Base-by-base conservation (phyloP, 2,329 filamentous ascomycete genomes). In the Reticulascus tulasneorum region DNA sequence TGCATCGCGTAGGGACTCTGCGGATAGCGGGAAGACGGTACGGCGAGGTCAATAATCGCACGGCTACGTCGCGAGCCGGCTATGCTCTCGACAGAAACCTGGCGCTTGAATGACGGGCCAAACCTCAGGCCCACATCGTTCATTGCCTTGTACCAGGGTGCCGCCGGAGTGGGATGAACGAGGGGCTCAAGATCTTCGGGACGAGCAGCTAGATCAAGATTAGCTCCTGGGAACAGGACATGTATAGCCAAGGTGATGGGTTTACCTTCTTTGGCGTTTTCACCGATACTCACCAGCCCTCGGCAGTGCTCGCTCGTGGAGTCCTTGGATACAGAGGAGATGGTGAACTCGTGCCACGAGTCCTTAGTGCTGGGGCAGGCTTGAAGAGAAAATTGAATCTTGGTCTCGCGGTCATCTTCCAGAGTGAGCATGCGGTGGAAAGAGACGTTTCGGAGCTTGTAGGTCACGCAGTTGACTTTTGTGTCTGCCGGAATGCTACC, bases 321-420 rank as follows among this genome's bases (percentile, higher is more conserved):
- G 9, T 17, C 15, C 4, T 22, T 27, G 16, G 9, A 15, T 3
- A 19, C 7, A 9, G 38, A 24, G n/a, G 17, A 12, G 26, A 38
- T 13, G 7, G 12, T 29, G 26, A 41, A 41, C 18, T 37, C 26
- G 13, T 38, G 19, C 38, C 38, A 41, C 11, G 21, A 6, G n/a
- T n/a, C 16, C 23, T 15, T 12, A 24, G 7, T 20, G 23, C 22
- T 11, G 17, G 19, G 20, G 21, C 22, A 16, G 28, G 13, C 6
- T 15, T 17, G 10, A 38, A 17, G 10, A 22, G 20, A 10, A 33
- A 13, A 13, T 13, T 30, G 19, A 32, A n/a, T 24, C n/a, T 16
- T 22, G 15, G 29, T 16, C 3, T 12, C 29, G 6, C 12, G 22
- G n/a, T 22, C 23, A 15, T 42, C 36, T 8, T 35, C 32, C 2